Percentiles rank a stretch among this genome's conserved stretches.
Conservation (phyloP, 192 early-diverging fungal species). For the Umbelopsis ramanniana region DNA sequence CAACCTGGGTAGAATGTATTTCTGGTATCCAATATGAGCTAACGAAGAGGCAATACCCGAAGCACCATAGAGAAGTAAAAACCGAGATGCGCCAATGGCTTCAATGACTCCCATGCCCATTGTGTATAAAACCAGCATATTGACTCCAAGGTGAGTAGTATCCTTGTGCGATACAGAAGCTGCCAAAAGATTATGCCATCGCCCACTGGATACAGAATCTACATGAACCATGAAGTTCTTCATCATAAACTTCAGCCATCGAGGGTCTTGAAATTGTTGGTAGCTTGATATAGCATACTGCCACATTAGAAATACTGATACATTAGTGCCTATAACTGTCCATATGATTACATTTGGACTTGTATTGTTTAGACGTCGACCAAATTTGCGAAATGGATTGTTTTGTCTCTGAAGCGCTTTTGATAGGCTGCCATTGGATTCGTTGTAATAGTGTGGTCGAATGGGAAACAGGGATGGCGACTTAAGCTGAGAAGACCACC, state of each 20-base stretch:
- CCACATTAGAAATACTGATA: slow-evolving; percentile 50
- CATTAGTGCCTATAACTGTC: slow-evolving; percentile 46
- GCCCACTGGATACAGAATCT: slow-evolving; percentile 38
- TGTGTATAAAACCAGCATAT: slow-evolving; percentile 51
- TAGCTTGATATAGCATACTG: slow-evolving; percentile 48
- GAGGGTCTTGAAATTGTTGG: slow-evolving; percentile 43
- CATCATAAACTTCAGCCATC: slow-evolving; percentile 46
- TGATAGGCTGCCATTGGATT: slow-evolving; percentile 17
- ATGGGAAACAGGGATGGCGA: slow-evolving; percentile 8
- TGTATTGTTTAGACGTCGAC: slow-evolving; percentile 27
- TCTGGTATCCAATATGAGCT: slow-evolving; percentile 40
- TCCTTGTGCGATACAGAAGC: slow-evolving; percentile 49
- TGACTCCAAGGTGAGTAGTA: slow-evolving; percentile 51
- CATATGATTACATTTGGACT: slow-evolving; percentile 45
- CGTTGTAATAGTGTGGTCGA: slow-evolving; percentile 32
- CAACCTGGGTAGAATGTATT: slow-evolving; percentile 42
- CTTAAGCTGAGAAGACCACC: background rate
- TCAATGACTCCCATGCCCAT: slow-evolving; percentile 50
- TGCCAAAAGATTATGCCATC: slow-evolving; percentile 51
- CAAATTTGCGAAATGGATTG: slow-evolving; percentile 26
- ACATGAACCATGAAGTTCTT: slow-evolving; percentile 47
- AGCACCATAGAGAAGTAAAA: slow-evolving; percentile 48
- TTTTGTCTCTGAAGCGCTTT: slow-evolving; percentile 13
- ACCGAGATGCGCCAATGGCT: slow-evolving; percentile 45
- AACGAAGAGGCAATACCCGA: slow-evolving; percentile 45